A percentile compares a stretch with the other conserved stretches of the same genome.
phyloP scores from a whole-genome alignment of 371 early-diverging fungal species.

The Mycotypha africana region DNA sequence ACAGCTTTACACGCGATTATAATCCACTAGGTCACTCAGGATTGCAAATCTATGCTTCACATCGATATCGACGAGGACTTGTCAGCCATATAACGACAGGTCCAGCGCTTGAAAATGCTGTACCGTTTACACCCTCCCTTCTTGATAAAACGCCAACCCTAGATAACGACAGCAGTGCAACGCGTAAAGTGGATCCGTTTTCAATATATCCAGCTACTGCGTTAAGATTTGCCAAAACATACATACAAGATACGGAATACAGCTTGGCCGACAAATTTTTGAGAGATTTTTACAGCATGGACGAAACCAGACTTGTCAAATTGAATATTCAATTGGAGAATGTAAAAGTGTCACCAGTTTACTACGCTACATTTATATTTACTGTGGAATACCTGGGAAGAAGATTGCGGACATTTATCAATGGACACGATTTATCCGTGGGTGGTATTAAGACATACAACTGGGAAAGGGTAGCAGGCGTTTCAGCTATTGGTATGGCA shows the following conservation, averaged over 20 bases:
- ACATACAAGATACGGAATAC: constrained; percentile 46
- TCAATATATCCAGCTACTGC: constrained; percentile 51
- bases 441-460: constrained; percentile 55
- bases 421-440: constrained; percentile 43
- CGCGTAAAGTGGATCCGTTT: constrained; percentile 46
- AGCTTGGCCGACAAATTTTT: constrained; percentile 41
- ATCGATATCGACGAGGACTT: constrained; percentile 54
- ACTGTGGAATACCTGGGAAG: constrained; percentile 46
- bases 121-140: constrained; percentile 28
- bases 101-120: constrained; percentile 42
- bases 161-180: neutral
- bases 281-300: constrained; percentile 39
- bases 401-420: constrained; percentile 52
- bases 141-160: constrained; percentile 32
- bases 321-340: constrained; percentile 39
- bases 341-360: constrained; percentile 49
- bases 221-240: constrained; percentile 40
- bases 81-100: constrained; percentile 46
- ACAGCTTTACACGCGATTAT: constrained; percentile 41
- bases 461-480: constrained; percentile 47
- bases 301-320: constrained; percentile 46
- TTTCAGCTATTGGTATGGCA: constrained; percentile 43
- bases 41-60: constrained; percentile 54
- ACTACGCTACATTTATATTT: constrained; percentile 53
- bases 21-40: constrained; percentile 36